Percentiles rank a stretch among this genome's conserved stretches.
These are phyloP conservation scores for Ophiostoma quercus DNA, from an alignment of 2,329 filamentous ascomycete genomes.

Conservation along the genomic window DNA sequence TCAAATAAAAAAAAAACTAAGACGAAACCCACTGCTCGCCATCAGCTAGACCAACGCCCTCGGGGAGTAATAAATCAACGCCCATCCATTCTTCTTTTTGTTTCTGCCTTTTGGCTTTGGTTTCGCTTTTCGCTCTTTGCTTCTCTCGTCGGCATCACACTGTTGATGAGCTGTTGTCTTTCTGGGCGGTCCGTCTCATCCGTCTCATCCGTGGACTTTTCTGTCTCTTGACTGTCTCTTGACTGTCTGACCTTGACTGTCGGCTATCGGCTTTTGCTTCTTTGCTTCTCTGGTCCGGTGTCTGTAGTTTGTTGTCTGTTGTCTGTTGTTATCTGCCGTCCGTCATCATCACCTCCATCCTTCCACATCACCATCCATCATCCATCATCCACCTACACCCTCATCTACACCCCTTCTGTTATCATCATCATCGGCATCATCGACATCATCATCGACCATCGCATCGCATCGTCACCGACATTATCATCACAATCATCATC, in stretches of 20 bases:
- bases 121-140: not conserved
- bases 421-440: not conserved
- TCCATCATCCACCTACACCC: not conserved
- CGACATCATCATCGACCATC: not conserved
- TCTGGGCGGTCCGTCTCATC: not conserved
- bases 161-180: not conserved
- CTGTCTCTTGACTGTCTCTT: too few relatives aligned
- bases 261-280: too few relatives aligned
- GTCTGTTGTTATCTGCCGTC: not conserved
- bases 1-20: not conserved
- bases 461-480: not conserved
- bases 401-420: not conserved
- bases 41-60: conserved; percentile 9
- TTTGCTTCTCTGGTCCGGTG: too few relatives aligned
- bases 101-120: too few relatives aligned
- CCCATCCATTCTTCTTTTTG: not conserved
- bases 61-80: not conserved
- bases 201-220: not conserved
- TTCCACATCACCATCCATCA: not conserved
- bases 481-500: not conserved
- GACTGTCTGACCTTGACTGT: too few relatives aligned
- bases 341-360: not conserved
- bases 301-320: not conserved
- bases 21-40: not conserved
- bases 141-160: not conserved